phyloP scores from a whole-genome alignment of 805 yeast species.

The Metschnikowia similis region DNA sequence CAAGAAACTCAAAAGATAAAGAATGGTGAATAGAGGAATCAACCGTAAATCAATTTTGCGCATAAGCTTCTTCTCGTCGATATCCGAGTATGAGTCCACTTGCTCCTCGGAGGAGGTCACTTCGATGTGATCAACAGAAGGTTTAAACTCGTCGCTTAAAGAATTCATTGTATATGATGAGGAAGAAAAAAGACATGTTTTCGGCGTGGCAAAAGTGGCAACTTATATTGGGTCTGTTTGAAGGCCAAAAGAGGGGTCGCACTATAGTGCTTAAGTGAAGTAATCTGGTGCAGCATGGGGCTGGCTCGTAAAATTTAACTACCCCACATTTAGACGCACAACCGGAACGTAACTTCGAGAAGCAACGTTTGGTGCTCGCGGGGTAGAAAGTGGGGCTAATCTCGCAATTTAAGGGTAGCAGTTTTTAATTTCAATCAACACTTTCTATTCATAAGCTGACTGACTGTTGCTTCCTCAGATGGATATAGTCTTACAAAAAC shows the following conservation, averaged over 20 bases:
- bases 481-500: background rate
- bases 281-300: background rate
- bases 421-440: too few relatives aligned
- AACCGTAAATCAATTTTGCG: slow-evolving; percentile 65
- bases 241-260: slow-evolving; percentile 1
- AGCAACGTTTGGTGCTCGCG: too few relatives aligned
- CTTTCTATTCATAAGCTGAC: background rate
- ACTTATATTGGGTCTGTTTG: background rate
- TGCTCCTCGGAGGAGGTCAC: background rate
- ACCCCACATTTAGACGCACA: slow-evolving; percentile 3
- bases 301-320: background rate
- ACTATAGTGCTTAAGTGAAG: background rate
- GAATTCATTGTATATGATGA: background rate
- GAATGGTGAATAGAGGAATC: slow-evolving; percentile 70
- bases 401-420: too few relatives aligned
- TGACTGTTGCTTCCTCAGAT: background rate
- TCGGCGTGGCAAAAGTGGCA: background rate
- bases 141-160: slow-evolving; percentile 1
- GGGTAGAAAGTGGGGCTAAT: background rate
- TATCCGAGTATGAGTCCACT: slow-evolving; percentile 11
- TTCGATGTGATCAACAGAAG: slow-evolving; percentile 4
- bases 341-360: background rate
- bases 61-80: slow-evolving; percentile 54
- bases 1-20: slow-evolving; percentile 72
- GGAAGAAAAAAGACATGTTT: background rate